Evolutionary conservation across 108 stramenopile genomes (phyloP), one percentile per base, ranked within the genome.

Genomic region (Skeletonema grethae): DNA sequence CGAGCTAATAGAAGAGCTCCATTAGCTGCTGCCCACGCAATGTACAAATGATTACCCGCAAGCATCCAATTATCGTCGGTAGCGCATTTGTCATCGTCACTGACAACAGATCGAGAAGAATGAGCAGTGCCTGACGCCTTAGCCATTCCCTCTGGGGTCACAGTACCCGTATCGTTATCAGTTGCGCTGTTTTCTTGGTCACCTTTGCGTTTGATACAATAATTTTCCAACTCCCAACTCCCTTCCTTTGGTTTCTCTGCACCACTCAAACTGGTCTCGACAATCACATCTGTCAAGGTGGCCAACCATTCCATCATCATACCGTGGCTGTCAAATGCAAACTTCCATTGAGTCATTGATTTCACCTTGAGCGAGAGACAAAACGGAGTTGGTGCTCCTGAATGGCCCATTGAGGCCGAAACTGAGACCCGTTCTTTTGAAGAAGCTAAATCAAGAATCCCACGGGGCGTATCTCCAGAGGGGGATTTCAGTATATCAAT

Each of bases 241-340:
- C 29, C 57, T 25, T 50, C 64, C 32, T 16, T 43, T 34, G 65
- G 53, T 59, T 29, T 46, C 61, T 29, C 38, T 12, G 41, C 31
- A 24, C 41, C 53, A 58, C 89, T 84, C 1, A 94, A 87, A 69
- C 83, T 82, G 18, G 70, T 57, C 55, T 84, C 65, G 12, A 92
- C 89, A 57, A 94, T 77, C 9, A 88, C 81, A 82, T 94, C 90
- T 1, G 90, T 88, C 70, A 94, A 64, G 20, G 76, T 83, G 6
- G 85, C 77, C 34, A 94, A 61, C 93, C 93, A 94, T 57, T 84
- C 74, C 86, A 94, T 90, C 64, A 88, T 70, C 53, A 83, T 73
- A 4, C 62, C 55, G 39, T 89, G 90, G 5, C 79, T 79, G 60
- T 87, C 88, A 70, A 91, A 90, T 43, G 88, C 88, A n/a, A 94